Evolutionary conservation across 768 basidiomycete species (phyloP), one percentile per base, ranked within the genome.

Genomic region (Clavaria fumosa): DNA sequence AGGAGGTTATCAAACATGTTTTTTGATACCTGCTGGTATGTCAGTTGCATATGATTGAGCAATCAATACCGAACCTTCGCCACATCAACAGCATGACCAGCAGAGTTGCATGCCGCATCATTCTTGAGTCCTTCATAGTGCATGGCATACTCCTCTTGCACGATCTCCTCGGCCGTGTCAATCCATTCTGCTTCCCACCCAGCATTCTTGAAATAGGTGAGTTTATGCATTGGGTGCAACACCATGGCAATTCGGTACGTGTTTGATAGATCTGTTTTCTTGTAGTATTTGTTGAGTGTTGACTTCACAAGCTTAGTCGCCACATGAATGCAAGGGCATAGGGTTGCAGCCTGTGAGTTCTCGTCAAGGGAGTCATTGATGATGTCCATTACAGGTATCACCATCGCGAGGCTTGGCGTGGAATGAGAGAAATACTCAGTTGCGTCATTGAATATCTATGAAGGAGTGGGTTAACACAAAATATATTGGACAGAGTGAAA

Each of bases 181-280:
- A 60, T 55, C 58, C 58, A 62, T 4, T 37, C 34, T 0, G 37
- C 14, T 3, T 47, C 40, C 61, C 61, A 62, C 2, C 43, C 33
- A 2, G 45, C 43, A 1, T 42, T 42, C 12, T 47, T 40, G 40
- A 63, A 60, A 38, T 62, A 63, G 7, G 39, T 34, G 1, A 60
- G 47, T 44, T 62, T 62, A 48, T 58, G 47, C 0, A 38, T 39
- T 1, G 58, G 59, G 41, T 62, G 56, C 5, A 62, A 50, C 17
- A 61, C 58, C 46, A 51, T 50, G 2, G 51, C 47, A 21, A 53
- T 47, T 1, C 41, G 39, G 43, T 55, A 50, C 6, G 43, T 23
- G 4, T 41, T 31, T 2, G 48, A 49, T 1, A 23, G 11, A 33
- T 51, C 53, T 2, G 50, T 51, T 1, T 23, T n/a, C 2, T 22